These are phyloP conservation scores for Fusarium duplospermum DNA, from an alignment of 2,329 filamentous ascomycete genomes.

Conservation along the genomic window DNA sequence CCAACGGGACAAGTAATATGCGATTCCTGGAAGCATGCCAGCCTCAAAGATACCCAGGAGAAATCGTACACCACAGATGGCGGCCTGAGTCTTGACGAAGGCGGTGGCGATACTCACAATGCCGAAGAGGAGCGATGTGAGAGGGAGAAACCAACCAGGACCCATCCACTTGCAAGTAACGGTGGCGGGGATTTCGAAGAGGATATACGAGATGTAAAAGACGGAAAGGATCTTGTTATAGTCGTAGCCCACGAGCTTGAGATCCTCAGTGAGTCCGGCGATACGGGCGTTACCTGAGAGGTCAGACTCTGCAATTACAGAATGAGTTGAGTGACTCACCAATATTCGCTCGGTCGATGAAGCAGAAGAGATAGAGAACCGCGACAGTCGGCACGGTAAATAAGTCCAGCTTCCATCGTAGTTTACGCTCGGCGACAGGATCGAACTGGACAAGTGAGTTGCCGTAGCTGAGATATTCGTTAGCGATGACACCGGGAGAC, in stretches of 20 bases:
- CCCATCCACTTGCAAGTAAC: constrained; percentile 73
- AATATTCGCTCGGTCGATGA: constrained; percentile 80
- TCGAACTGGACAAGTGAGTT: constrained; percentile 44
- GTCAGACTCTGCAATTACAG: not conserved
- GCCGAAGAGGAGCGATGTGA: constrained; percentile 67
- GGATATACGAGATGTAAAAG: constrained; percentile 75
- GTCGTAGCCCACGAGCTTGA: constrained; percentile 67
- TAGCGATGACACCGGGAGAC: not conserved
- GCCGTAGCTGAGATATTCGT: constrained; percentile 30
- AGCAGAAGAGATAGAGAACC: constrained; percentile 77
- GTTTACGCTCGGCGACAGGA: constrained; percentile 61
- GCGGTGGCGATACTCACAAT: constrained; percentile 69
- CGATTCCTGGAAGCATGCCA: constrained; percentile 73
- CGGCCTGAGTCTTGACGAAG: constrained; percentile 64
- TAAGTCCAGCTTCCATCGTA: constrained; percentile 74
- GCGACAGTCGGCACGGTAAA: constrained; percentile 74
- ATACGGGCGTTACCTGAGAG: constrained; percentile 61
- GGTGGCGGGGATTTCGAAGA: constrained; percentile 73
- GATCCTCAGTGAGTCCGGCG: constrained; percentile 67
- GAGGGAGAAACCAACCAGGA: constrained; percentile 73
- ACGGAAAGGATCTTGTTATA: constrained; percentile 72
- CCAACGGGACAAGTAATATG: constrained; percentile 74
- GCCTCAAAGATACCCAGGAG: constrained; percentile 72
- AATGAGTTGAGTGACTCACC: constrained; percentile 55
- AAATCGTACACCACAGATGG: constrained; percentile 68